phyloP scores from a whole-genome alignment of 2,329 filamentous ascomycete species.

The Purpureocillium takamizusanense region DNA sequence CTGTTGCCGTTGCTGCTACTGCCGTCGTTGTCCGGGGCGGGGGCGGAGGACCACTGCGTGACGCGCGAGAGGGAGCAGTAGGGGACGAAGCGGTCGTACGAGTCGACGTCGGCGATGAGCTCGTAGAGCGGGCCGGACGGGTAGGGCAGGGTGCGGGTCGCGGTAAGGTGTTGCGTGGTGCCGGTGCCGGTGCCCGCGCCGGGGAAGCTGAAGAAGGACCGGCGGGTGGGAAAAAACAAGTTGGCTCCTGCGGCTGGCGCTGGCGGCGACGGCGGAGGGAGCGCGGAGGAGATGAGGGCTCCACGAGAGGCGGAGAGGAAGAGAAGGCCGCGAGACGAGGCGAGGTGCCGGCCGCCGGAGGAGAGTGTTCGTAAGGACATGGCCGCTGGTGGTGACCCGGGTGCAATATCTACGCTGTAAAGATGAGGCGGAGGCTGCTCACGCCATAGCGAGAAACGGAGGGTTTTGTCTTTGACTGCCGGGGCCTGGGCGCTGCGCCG shows the following conservation, averaged over 20 bases:
- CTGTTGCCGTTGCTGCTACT: too few relatives aligned
- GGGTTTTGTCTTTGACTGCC: not conserved
- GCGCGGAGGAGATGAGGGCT: too few relatives aligned
- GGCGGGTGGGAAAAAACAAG: slow-evolving; percentile 7
- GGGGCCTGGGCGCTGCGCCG: not conserved
- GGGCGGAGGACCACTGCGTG: slow-evolving; percentile 60
- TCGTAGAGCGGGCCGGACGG: slow-evolving; percentile 61
- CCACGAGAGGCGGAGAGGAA: slow-evolving; percentile 2
- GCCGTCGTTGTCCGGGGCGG: slow-evolving; percentile 33
- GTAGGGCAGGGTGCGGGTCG: slow-evolving; percentile 71
- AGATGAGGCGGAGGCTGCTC: too few relatives aligned
- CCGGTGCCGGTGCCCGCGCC: slow-evolving; percentile 23
- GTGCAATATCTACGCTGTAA: not conserved
- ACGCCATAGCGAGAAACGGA: not conserved
- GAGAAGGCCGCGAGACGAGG: slow-evolving; percentile 4
- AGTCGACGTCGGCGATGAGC: slow-evolving; percentile 80
- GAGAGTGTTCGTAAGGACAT: slow-evolving; percentile 8
- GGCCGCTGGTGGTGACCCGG: not conserved
- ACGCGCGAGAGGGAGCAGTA: slow-evolving; percentile 76
- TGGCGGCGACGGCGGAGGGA: too few relatives aligned
- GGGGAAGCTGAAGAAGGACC: slow-evolving; percentile 9
- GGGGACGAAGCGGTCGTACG: slow-evolving; percentile 81
- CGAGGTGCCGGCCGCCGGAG: slow-evolving; percentile 1
- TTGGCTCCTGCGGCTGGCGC: too few relatives aligned
- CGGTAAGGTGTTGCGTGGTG: slow-evolving; percentile 56